Evolutionary conservation across 1,284 basidiomycete species (phyloP).

Genomic region (Hymenochaete sp.): DNA sequence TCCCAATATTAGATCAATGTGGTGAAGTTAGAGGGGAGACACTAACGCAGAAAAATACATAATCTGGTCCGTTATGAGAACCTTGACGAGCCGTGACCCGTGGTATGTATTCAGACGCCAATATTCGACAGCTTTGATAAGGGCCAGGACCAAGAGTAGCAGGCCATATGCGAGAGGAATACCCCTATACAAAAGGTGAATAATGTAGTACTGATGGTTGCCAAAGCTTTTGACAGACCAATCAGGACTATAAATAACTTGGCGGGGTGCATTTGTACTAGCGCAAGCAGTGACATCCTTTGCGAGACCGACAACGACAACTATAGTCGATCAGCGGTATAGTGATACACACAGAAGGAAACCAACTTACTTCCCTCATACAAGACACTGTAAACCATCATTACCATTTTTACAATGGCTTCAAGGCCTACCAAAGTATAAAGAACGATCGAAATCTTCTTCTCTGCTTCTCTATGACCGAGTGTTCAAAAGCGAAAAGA

Average conservation of each 20-base stretch:
- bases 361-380: too few relatives aligned
- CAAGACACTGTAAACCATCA: too few relatives aligned
- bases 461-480: not conserved
- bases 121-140: not conserved
- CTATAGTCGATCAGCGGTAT: too few relatives aligned
- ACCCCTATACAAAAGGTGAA: too few relatives aligned
- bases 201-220: too few relatives aligned
- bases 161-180: not conserved
- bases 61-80: conserved; percentile 3
- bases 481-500: not conserved
- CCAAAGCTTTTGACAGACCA: too few relatives aligned
- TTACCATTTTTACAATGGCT: not conserved
- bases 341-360: too few relatives aligned
- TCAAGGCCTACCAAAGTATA: not conserved
- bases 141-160: not conserved
- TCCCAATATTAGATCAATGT: not conserved
- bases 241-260: too few relatives aligned
- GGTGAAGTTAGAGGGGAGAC: not conserved
- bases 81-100: conserved; percentile 6
- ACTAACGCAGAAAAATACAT: conserved; percentile 2
- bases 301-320: too few relatives aligned
- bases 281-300: too few relatives aligned
- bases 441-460: not conserved
- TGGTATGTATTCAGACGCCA: too few relatives aligned
- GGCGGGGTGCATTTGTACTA: too few relatives aligned